Percentiles rank a stretch among this genome's conserved stretches.
These are phyloP conservation scores for Immersiporthe knoxdaviesiana DNA, from an alignment of 2,329 filamentous ascomycete genomes.

Conservation along the genomic window DNA sequence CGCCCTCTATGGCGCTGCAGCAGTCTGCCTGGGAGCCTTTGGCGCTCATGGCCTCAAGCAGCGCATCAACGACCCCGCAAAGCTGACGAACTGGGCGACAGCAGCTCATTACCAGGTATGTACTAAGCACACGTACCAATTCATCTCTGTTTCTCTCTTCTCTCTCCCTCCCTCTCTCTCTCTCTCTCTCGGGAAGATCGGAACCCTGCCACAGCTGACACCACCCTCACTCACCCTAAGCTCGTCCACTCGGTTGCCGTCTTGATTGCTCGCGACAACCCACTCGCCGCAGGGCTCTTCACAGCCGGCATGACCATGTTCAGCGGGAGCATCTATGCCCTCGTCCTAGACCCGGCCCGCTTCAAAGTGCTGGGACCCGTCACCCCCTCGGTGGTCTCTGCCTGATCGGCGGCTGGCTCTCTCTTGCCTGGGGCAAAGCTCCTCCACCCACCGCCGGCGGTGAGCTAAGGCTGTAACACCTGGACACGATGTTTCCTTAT, in stretches of 20 bases:
- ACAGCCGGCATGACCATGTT: conserved; percentile 70
- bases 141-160: not conserved
- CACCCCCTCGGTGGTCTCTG: conserved; percentile 67
- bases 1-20: conserved; percentile 63
- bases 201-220: not conserved
- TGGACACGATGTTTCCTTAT: not conserved
- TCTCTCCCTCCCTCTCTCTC: not conserved
- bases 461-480: conserved; percentile 23
- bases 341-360: conserved; percentile 63
- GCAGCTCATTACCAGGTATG: conserved; percentile 69
- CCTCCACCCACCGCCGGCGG: conserved; percentile 20
- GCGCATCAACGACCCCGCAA: conserved; percentile 59
- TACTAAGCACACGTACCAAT: not conserved
- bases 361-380: conserved; percentile 66
- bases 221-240: conserved; percentile 41
- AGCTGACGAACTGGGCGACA: conserved; percentile 63
- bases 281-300: conserved; percentile 61
- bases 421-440: conserved; percentile 40
- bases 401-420: conserved; percentile 67
- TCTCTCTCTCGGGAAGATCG: too few species aligned
- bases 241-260: conserved; percentile 65
- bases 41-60: conserved; percentile 69
- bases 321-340: conserved; percentile 66
- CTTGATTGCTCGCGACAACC: conserved; percentile 61
- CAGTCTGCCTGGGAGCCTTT: conserved; percentile 67